phyloP scores from a whole-genome alignment of 1,284 basidiomycete species.

The Coniophora puteana region DNA sequence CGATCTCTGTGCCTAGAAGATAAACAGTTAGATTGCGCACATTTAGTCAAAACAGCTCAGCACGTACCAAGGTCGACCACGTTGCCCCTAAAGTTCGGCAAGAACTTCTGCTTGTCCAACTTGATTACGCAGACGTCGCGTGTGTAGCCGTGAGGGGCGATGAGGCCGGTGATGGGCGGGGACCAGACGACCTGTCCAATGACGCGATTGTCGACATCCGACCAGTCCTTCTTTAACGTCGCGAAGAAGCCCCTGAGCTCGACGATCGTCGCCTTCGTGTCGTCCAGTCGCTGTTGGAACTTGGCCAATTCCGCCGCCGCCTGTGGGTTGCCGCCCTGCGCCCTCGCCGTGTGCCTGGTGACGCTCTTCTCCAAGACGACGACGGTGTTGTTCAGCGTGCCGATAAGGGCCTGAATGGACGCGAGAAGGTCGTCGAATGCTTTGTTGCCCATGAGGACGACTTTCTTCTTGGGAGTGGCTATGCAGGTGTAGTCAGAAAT shows the following conservation, averaged over 20 bases:
- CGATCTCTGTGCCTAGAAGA: conserved; percentile 28
- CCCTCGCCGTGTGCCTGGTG: conserved; percentile 6
- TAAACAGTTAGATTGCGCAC: conserved; percentile 19
- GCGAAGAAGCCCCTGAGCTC: conserved; percentile 6
- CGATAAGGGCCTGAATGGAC: conserved; percentile 31
- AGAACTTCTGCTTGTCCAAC: conserved; percentile 33
- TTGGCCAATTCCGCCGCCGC: conserved; percentile 3
- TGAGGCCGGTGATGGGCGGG: conserved; percentile 23
- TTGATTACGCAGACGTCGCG: conserved; percentile 33
- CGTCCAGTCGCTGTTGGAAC: conserved; percentile 1
- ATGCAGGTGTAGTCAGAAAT: conserved; percentile 25
- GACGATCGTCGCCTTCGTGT: conserved; percentile 7
- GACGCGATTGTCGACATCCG: conserved; percentile 16
- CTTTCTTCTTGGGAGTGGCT: conserved; percentile 30
- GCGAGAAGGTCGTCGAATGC: conserved; percentile 28
- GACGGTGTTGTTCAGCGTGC: conserved; percentile 18
- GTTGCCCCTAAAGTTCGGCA: conserved; percentile 27
- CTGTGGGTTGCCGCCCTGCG: conserved; percentile 6
- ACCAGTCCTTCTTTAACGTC: conserved; percentile 6
- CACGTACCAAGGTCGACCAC: conserved; percentile 30
- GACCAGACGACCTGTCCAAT: conserved; percentile 26
- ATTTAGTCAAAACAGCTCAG: conserved; percentile 16
- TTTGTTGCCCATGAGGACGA: conserved; percentile 33
- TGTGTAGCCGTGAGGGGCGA: conserved; percentile 23
- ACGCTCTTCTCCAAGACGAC: conserved; percentile 15